phyloP scores from a whole-genome alignment of 441 rosid genomes.

The Aleurites moluccanus region DNA sequence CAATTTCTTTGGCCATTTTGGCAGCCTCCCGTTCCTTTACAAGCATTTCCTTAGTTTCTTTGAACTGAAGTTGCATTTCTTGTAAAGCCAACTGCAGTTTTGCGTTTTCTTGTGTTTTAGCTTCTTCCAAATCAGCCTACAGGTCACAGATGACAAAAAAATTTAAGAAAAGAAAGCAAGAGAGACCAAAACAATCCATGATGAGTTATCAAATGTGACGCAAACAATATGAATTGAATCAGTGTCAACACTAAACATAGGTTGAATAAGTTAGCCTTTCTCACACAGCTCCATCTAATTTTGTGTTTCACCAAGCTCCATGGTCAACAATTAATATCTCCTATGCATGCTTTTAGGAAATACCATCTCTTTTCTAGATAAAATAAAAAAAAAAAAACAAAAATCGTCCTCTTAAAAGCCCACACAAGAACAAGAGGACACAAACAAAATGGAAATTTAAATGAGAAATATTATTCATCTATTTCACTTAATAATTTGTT shows the following conservation, averaged over 20 bases:
- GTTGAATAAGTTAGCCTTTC: neutral
- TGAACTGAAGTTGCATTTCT: slow-evolving; percentile 67
- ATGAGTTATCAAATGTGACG: neutral
- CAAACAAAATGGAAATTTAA: neutral
- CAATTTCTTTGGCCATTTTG: slow-evolving; percentile 58
- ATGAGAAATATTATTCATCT: neutral
- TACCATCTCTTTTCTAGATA: neutral
- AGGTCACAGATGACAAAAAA: slow-evolving; percentile 23
- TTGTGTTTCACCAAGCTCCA: neutral
- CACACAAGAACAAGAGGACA: neutral
- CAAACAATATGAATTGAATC: neutral
- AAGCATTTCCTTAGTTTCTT: slow-evolving; percentile 81
- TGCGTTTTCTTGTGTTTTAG: slow-evolving; percentile 85
- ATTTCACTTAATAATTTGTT: neutral
- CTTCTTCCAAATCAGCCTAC: slow-evolving; percentile 91
- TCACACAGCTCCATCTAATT: neutral
- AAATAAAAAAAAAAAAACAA: neutral
- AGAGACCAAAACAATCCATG: slow-evolving; percentile 7
- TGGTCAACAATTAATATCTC: neutral
- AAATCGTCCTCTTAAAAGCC: neutral
- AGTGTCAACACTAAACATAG: neutral
- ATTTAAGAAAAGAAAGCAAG: slow-evolving; percentile 11
- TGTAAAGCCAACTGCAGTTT: slow-evolving; percentile 81
- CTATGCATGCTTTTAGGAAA: neutral
- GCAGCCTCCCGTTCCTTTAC: slow-evolving; percentile 73